Evolutionary conservation across 2,329 filamentous ascomycete species (phyloP).

Genomic region (Furcasterigmium sp.): DNA sequence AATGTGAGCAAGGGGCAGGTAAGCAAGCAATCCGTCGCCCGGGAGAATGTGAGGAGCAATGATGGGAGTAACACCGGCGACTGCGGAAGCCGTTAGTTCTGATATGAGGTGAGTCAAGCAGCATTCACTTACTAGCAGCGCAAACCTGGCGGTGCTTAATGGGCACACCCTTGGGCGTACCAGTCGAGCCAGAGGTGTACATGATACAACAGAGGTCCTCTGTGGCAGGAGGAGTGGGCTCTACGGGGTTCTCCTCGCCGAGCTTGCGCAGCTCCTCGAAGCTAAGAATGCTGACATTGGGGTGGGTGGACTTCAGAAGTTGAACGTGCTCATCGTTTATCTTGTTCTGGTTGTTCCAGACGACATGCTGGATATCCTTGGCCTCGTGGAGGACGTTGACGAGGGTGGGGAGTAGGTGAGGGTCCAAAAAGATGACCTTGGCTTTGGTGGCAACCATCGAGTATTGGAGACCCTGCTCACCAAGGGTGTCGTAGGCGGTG

Average conservation of each 20-base stretch:
- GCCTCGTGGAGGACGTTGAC: slow-evolving; percentile 48
- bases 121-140: slow-evolving; percentile 56
- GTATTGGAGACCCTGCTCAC: slow-evolving; percentile 69
- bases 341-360: slow-evolving; percentile 51
- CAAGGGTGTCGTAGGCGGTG: slow-evolving; percentile 78
- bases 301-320: slow-evolving; percentile 35
- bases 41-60: slow-evolving; percentile 73
- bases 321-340: slow-evolving; percentile 45
- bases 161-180: slow-evolving; percentile 75
- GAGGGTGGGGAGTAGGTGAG: slow-evolving; percentile 55
- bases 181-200: slow-evolving; percentile 76
- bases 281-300: slow-evolving; percentile 40
- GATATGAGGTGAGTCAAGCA: slow-evolving; percentile 1
- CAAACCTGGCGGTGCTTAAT: slow-evolving; percentile 71
- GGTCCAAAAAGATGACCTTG: slow-evolving; percentile 54
- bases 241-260: slow-evolving; percentile 58
- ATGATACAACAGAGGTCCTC: slow-evolving; percentile 73
- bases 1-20: slow-evolving; percentile 83
- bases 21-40: slow-evolving; percentile 74
- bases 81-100: slow-evolving; percentile 26
- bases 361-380: slow-evolving; percentile 40
- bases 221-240: slow-evolving; percentile 62
- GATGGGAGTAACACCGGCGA: slow-evolving; percentile 72
- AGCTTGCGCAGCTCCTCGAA: slow-evolving; percentile 46
- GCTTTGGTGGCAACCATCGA: slow-evolving; percentile 68